Evolutionary conservation across 2,329 filamentous ascomycete species (phyloP), one percentile per base, ranked within the genome.

Genomic region (Epichloe scottii): DNA sequence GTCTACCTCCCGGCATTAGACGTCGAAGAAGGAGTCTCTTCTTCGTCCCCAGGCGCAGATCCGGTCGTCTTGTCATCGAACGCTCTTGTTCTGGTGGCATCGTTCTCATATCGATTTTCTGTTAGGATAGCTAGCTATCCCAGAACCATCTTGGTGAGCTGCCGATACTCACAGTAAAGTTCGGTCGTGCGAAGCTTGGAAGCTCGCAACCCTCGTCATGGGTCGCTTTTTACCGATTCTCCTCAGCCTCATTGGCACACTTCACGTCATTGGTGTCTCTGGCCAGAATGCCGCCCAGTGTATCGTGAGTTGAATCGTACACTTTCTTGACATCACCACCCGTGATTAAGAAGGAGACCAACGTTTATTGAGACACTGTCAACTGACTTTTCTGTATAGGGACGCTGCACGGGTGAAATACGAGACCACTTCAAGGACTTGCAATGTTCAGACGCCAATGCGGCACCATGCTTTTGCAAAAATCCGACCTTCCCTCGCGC

Each of bases 391-490:
- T 21, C 11, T 6, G 2, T 5, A 21, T 19, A 63, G 61, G 53
- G 53, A 34, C 46, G 38, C 43, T 64, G 62, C 44, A 44, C 54
- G 23, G 53, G 55, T 33, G 41, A 57, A 23, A 42, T 57, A 6
- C 57, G 57, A 48, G 50, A 43, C 41, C 43, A 58, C 3, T 62
- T 61, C 50, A 33, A 53, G 15, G 56, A 57, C 15, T 58, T 58
- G 43, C 42, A 48, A 10, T 68, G 66, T 40, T 38, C 44, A n/a
- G 61, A 55, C 52, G 62, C 62, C 35, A 56, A 59, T 41, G 58
- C 66, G 30, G 59, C 59, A 19, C 57, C 60, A 15, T 76, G 73
- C 54, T 62, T 75, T 15, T 76, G 73, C 55, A 57, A 54, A 30
- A 65, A 66, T 11, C 49, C 60, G 1, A 58, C 58, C 19, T 70